phyloP scores from a whole-genome alignment of 805 yeast species.

The Brettanomyces naardenensis region DNA sequence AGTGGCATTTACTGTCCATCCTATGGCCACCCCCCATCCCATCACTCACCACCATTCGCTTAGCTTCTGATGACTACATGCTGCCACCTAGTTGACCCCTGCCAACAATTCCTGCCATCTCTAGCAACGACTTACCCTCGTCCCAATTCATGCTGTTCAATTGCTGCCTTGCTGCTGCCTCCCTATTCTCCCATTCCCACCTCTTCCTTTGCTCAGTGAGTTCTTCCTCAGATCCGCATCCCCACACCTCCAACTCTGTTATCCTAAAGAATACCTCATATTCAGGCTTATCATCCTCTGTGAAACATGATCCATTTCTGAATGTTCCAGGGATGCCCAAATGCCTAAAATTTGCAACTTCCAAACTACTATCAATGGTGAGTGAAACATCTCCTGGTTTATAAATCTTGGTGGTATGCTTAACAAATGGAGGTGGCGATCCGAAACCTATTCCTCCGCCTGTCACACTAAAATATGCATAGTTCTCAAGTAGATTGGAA shows the following conservation, averaged over 20 bases:
- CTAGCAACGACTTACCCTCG: slow-evolving; percentile 80
- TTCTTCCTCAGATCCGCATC: slow-evolving; percentile 76
- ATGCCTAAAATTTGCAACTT: slow-evolving; percentile 74
- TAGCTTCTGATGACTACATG: slow-evolving; percentile 28
- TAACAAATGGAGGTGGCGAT: slow-evolving; percentile 50
- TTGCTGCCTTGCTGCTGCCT: slow-evolving; percentile 69
- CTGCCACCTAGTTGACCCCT: slow-evolving; percentile 41
- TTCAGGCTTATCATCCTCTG: slow-evolving; percentile 22
- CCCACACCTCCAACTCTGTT: slow-evolving; percentile 84
- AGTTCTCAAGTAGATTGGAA: slow-evolving; percentile 17
- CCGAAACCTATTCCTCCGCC: slow-evolving; percentile 89
- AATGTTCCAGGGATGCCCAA: slow-evolving; percentile 48
- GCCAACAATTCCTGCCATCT: slow-evolving; percentile 66
- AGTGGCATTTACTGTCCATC: too few relatives aligned
- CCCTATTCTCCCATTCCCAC: slow-evolving; percentile 91
- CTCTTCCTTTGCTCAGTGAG: slow-evolving; percentile 64
- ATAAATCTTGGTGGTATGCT: slow-evolving; percentile 34
- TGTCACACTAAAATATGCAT: slow-evolving; percentile 57
- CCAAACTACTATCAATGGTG: slow-evolving; percentile 69
- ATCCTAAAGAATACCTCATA: slow-evolving; percentile 68
- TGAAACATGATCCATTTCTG: slow-evolving; percentile 27
- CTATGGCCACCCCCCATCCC: too few relatives aligned
- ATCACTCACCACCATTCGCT: too few relatives aligned
- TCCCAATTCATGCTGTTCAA: slow-evolving; percentile 59
- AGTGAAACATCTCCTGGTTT: slow-evolving; percentile 73